Evolutionary conservation across 2,329 filamentous ascomycete species (phyloP), one percentile per base, ranked within the genome.

Genomic region (Polytolypa hystricis): DNA sequence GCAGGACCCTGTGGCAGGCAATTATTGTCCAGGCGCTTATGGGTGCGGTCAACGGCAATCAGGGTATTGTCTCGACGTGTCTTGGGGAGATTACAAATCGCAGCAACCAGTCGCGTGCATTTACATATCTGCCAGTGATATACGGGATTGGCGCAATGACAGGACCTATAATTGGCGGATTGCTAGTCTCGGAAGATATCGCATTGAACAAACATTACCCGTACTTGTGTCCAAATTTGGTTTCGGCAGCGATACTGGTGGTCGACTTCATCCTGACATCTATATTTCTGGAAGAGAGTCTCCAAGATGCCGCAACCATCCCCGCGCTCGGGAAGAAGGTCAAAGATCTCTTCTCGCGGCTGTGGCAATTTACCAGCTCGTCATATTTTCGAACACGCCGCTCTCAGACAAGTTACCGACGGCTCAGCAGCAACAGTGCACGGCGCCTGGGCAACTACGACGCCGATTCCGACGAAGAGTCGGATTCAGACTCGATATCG

Each of bases 71-170:
- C 10, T 89, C 85, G 5, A 95, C 91, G 0, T 93, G 89, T 33
- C 61, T 98, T 33, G 91, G 91, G 27, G 91, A 98, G 58, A 81
- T 98, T 35, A 98, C 91, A 2, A 87, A 96, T 55, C 77, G 85
- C 37, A 91, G 81, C 45, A 98, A 98, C 57, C 91, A 98, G 67
- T 91, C 84, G 52, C 74, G 74, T 36, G 91, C 86, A 0, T 98
- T 98, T 51, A 91, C 84, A 2, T 98, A 94, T 64, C 67, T 98
- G 28, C 91, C 91, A 0, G 81, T 96, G 26, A 80, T 96, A n/a
- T 98, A 98, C 59, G 89, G 89, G 3, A 68, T 98, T 21, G 91
- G 91, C 12, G 84, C 84, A 29, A 94, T 98, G 42, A 91, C 87
- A 0, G 91, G 91, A 0, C 91, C 91, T 0, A 77, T 93, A 1